Evolutionary conservation across 2,329 filamentous ascomycete species (phyloP).

Genomic region (Fusarium algeriense): DNA sequence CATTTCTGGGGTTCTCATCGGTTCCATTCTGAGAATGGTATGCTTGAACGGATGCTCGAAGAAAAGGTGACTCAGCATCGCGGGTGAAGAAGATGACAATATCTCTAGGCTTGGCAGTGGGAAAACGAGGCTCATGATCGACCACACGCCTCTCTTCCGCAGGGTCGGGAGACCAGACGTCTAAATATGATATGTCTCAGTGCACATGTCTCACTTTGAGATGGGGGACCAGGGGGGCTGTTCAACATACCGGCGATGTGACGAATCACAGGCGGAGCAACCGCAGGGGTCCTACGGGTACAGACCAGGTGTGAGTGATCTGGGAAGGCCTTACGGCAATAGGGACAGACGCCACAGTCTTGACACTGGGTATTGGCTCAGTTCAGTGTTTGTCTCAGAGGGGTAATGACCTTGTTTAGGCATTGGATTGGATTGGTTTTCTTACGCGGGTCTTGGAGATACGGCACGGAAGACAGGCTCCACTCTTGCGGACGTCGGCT

Average conservation of each 20-base stretch:
- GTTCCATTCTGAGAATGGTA: constrained; percentile 51
- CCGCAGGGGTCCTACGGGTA: constrained; percentile 54
- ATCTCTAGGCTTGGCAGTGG: constrained; percentile 53
- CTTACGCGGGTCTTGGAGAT: constrained; percentile 63
- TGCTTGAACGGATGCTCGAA: constrained; percentile 55
- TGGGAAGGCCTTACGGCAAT: constrained; percentile 57
- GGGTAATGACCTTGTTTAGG: constrained; percentile 24
- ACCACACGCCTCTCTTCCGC: constrained; percentile 52
- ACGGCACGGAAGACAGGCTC: constrained; percentile 63
- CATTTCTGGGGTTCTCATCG: constrained; percentile 52
- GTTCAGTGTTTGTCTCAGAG: constrained; percentile 40
- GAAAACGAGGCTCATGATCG: constrained; percentile 52
- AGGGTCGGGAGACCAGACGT: constrained; percentile 55
- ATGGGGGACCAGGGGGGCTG: constrained; percentile 26
- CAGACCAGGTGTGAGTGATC: constrained; percentile 57
- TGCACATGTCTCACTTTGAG: constrained; percentile 41
- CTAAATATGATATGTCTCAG: constrained; percentile 49
- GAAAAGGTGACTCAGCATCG: constrained; percentile 54
- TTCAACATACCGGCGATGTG: constrained; percentile 54
- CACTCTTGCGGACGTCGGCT: constrained; percentile 61
- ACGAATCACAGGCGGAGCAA: constrained; percentile 55
- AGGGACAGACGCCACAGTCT: constrained; percentile 58
- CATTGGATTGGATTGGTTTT: constrained; percentile 38
- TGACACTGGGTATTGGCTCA: constrained; percentile 53
- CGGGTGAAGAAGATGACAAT: constrained; percentile 54